These are phyloP conservation scores for Phytophthora foliorum DNA, from an alignment of 352 stramenopile species.

Conservation along the genomic window DNA sequence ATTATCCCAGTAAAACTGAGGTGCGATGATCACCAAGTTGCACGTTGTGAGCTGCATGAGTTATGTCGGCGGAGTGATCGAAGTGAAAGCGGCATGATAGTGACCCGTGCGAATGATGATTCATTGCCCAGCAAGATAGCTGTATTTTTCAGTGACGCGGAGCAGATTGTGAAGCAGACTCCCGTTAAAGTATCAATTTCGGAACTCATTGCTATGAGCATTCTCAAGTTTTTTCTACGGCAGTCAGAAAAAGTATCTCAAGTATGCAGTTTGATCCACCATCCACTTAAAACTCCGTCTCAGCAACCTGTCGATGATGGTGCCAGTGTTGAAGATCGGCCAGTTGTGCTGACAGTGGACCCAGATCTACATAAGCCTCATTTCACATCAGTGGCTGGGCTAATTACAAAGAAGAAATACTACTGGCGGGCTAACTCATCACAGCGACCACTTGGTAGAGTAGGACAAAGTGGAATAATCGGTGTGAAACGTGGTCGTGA, in stretches of 20 bases:
- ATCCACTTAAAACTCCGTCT: constrained; percentile 24
- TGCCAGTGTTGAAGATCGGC: constrained; percentile 2
- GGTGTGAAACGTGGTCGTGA: constrained; percentile 22
- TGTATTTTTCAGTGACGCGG: background rate
- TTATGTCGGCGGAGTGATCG: constrained; percentile 18
- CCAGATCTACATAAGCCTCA: constrained; percentile 44
- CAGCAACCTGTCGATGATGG: constrained; percentile 8
- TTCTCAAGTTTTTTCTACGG: constrained; percentile 34
- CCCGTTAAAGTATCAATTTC: constrained; percentile 9
- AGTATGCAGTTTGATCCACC: constrained; percentile 33
- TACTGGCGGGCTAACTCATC: constrained; percentile 30
- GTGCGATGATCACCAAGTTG: constrained; percentile 3
- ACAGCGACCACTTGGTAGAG: constrained; percentile 5
- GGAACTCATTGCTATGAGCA: constrained; percentile 29
- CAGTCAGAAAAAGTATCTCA: constrained; percentile 33
- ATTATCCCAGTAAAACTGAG: constrained; percentile 28
- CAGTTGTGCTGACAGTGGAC: constrained; percentile 12
- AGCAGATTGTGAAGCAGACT: constrained; percentile 16
- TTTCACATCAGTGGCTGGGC: constrained; percentile 44
- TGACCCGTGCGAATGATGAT: background rate
- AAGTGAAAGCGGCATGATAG: constrained; percentile 18
- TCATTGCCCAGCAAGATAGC: background rate
- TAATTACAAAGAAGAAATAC: constrained; percentile 45
- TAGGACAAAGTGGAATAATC: constrained; percentile 9
- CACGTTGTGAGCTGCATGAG: constrained; percentile 24